Conservation (phyloP, 192 early-diverging fungal genomes). For the Thoreauomyces humboldtii region DNA sequence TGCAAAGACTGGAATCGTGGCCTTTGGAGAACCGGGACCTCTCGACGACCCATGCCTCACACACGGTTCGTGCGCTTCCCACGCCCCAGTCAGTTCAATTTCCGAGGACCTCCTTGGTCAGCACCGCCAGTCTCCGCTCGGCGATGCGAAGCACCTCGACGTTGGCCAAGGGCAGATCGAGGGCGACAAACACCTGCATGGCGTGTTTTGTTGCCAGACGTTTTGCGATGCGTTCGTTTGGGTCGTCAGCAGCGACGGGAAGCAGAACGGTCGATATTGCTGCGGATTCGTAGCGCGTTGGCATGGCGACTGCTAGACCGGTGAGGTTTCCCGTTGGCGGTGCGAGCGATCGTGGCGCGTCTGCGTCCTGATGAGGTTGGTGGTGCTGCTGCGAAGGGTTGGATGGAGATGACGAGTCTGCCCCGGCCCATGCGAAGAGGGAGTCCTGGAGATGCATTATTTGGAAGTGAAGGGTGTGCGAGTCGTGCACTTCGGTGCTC, state of each 20-base stretch:
- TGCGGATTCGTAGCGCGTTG: slow-evolving; percentile 12
- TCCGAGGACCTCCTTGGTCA: not conserved
- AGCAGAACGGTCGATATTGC: slow-evolving; percentile 9
- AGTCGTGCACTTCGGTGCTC: slow-evolving; percentile 12
- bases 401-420: not conserved
- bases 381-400: not conserved
- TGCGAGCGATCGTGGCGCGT: not conserved
- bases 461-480: slow-evolving; percentile 7
- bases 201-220: slow-evolving; percentile 23
- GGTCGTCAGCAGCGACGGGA: slow-evolving; percentile 3
- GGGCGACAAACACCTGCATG: slow-evolving; percentile 17
- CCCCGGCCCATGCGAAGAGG: slow-evolving; percentile 18
- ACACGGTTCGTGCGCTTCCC: too few species aligned
- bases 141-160: not conserved
- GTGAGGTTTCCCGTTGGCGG: slow-evolving; percentile 5
- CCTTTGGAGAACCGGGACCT: too few species aligned
- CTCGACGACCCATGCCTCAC: too few species aligned
- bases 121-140: slow-evolving; percentile 7
- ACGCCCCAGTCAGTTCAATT: too few species aligned
- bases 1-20: too few species aligned
- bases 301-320: slow-evolving; percentile 24
- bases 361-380: not conserved
- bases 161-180: slow-evolving; percentile 4
- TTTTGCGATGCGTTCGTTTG: slow-evolving; percentile 18
- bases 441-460: slow-evolving; percentile 12